Evolutionary conservation across 495 filamentous ascomycete genomes (phyloP), one percentile per base, ranked within the genome.

Genomic region (Trichocladium antarcticum): DNA sequence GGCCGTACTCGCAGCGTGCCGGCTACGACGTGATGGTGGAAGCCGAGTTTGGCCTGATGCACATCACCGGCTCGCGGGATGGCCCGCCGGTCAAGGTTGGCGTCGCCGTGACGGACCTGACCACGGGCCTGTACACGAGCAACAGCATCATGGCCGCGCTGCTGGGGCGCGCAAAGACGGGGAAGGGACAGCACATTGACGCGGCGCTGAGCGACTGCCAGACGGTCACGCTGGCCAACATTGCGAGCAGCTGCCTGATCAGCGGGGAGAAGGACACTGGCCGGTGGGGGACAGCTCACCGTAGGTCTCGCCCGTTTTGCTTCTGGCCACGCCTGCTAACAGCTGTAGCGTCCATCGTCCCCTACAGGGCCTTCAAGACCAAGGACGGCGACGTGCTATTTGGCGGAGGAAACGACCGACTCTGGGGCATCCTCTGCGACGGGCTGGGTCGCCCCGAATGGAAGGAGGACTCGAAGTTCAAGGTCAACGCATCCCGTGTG

Each of bases 11-110:
- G 15, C 78, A 81, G 39, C 77, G 93, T 6, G 88, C 92, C 8
- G 92, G 92, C 10, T 98, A 98, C 70, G 92, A 98, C 66, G 93
- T 98, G 49, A 97, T 98, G 89, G 93, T 98, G 0, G 92, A 98
- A 67, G 93, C 90, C 36, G 92, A 97, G 65, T 87, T 98, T 72
- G 92, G 92, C 5, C 61, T 98, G 47, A 98, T 98, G 92, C 93
- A 98, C 62, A 97, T 98, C 46, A 98, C 92, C 0, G 92, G 92
- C 10, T 73, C 74, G 36, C 70, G 86, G 55, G 87, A 94, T 48
- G 87, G 92, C 0, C 85, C 88, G 2, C 93, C 93, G 0, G 93
- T 95, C 12, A 98, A 98, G 67, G 92, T 98, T 2, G 92, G 92
- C 5, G 92, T 97, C 12, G 92, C 92, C 6, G 90, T 97, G 6